phyloP scores from a whole-genome alignment of 2,329 filamentous ascomycete species.

The Myrmaecium sp. region DNA sequence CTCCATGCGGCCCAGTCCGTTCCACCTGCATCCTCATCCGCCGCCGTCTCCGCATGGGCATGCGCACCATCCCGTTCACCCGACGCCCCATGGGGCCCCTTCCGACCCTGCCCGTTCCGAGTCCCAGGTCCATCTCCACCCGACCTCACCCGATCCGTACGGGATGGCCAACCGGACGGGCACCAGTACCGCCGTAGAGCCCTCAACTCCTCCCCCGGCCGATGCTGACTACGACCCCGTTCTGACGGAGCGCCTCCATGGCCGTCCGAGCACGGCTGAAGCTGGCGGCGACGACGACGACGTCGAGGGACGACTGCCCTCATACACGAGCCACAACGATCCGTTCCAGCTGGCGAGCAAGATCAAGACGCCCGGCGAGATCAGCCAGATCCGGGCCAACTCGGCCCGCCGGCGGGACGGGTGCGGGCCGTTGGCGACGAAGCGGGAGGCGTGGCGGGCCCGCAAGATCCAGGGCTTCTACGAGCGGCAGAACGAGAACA shows the following conservation, averaged over 20 bases:
- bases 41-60: constrained; percentile 13
- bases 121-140: constrained; percentile 7
- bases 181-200: constrained; percentile 24
- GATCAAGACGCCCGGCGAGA: constrained; percentile 62
- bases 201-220: constrained; percentile 9
- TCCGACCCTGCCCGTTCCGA: constrained; percentile 11
- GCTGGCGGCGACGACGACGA: constrained; percentile 17
- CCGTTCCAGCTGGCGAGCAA: constrained; percentile 64
- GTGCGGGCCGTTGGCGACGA: constrained; percentile 26
- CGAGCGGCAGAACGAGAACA: constrained; percentile 79
- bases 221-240: constrained; percentile 11
- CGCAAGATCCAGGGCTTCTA: constrained; percentile 66
- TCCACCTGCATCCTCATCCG: constrained; percentile 21
- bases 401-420: constrained; percentile 57
- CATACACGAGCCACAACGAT: constrained; percentile 50
- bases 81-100: constrained; percentile 7
- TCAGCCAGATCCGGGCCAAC: constrained; percentile 64
- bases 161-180: constrained; percentile 14
- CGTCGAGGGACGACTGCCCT: constrained; percentile 35
- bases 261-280: constrained; percentile 6
- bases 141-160: constrained; percentile 7
- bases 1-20: constrained; percentile 29
- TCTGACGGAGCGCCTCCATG: constrained; percentile 11
- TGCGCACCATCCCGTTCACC: constrained; percentile 12
- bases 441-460: constrained; percentile 25